phyloP scores from a whole-genome alignment of 1,139 yeast genomes.

The Hemisphaericaspora lyxosophila region DNA sequence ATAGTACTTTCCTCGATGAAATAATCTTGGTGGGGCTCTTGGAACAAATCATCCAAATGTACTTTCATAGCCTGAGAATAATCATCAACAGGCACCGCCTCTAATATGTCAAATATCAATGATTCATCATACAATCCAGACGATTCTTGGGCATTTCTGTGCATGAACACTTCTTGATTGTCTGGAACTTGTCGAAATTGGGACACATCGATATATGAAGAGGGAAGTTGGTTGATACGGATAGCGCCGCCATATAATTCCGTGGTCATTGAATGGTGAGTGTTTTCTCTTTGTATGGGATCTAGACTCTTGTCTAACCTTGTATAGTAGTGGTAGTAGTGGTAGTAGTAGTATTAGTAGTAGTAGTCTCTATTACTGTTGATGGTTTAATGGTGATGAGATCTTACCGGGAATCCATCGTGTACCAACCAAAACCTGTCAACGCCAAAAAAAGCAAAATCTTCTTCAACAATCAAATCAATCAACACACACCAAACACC shows the following conservation, averaged over 20 bases:
- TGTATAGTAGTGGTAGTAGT: no score
- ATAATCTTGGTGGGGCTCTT: constrained; percentile 8
- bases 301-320: no score
- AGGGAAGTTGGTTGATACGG: constrained; percentile 41
- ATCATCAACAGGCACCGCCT: constrained; percentile 44
- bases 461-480: no score
- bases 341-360: no score
- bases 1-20: constrained; percentile 9
- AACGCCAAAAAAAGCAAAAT: no score
- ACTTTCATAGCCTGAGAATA: constrained; percentile 35
- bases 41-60: constrained; percentile 46
- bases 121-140: constrained; percentile 50
- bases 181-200: constrained; percentile 78
- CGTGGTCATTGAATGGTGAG: constrained; percentile 5
- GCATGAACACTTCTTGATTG: constrained; percentile 79
- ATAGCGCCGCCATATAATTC: constrained; percentile 77
- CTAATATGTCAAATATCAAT: constrained; percentile 70
- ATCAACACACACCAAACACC: no score
- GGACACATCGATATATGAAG: constrained; percentile 60
- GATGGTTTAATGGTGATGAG: no score
- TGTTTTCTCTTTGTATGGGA: no score
- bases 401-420: no score
- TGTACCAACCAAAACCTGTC: no score
- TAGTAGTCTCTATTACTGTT: no score
- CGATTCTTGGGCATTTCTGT: constrained; percentile 26